Percentiles rank a stretch among this genome's conserved stretches.
These are phyloP conservation scores for Aspergillus kassunensis DNA, from an alignment of 495 filamentous ascomycete genomes.

Conservation along the genomic window DNA sequence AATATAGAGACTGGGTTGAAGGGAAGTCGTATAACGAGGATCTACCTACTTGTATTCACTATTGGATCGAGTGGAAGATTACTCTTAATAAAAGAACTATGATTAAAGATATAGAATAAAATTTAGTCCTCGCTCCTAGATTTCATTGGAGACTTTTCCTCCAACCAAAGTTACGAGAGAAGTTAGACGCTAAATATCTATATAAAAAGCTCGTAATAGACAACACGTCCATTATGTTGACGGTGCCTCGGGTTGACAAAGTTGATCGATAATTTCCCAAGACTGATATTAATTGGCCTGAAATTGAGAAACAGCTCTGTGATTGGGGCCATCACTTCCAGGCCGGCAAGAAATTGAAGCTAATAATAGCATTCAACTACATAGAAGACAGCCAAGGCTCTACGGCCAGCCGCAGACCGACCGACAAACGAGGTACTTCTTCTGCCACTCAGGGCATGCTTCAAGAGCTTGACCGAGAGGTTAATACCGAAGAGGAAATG, in stretches of 20 bases:
- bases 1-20: not conserved
- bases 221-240: not conserved
- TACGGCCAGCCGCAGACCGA: not conserved
- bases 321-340: constrained; percentile 17
- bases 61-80: constrained; percentile 12
- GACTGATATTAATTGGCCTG: constrained; percentile 19
- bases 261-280: not conserved
- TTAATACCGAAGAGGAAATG: not conserved
- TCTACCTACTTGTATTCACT: constrained; percentile 29
- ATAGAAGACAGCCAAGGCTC: constrained; percentile 1
- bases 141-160: not conserved
- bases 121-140: not conserved
- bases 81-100: not conserved
- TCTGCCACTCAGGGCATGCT: not conserved
- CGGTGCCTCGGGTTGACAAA: not conserved
- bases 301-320: constrained; percentile 19
- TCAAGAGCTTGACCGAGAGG: not conserved
- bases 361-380: constrained; percentile 24
- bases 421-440: not conserved
- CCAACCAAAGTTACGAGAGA: not conserved
- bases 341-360: constrained; percentile 19
- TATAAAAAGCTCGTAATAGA: not conserved
- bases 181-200: not conserved
- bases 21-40: constrained; percentile 35
- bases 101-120: not conserved